phyloP scores from a whole-genome alignment of 129 eudicot species.

The Saposhnikovia divaricata region DNA sequence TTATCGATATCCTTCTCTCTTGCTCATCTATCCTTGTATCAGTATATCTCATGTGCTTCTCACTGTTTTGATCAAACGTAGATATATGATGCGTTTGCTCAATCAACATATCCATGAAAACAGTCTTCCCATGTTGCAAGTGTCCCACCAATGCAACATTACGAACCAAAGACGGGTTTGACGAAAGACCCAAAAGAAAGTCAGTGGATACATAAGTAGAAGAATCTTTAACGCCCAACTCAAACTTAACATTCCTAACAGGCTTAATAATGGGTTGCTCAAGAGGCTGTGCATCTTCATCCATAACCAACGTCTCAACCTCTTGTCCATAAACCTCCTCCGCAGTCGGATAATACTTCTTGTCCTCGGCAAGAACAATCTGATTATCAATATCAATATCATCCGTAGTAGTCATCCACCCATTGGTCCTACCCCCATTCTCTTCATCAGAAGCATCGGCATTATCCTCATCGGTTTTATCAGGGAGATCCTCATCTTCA shows the following conservation, averaged over 20 bases:
- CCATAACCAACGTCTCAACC: constrained; percentile 94
- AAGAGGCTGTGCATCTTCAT: constrained; percentile 90
- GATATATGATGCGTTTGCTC: constrained; percentile 88
- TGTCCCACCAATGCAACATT: constrained; percentile 97
- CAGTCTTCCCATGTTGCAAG: constrained; percentile 81
- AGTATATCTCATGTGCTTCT: constrained; percentile 96
- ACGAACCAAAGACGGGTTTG: constrained; percentile 77
- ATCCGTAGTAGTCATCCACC: constrained; percentile 59
- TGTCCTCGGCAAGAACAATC: constrained; percentile 88
- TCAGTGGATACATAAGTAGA: constrained; percentile 86
- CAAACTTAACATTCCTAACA: constrained; percentile 76
- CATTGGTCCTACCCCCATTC: constrained; percentile 54
- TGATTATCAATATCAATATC: constrained; percentile 87
- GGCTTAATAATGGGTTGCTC: constrained; percentile 85
- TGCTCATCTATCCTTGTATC: constrained; percentile 97
- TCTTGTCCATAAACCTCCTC: constrained; percentile 99
- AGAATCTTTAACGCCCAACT: constrained; percentile 81
- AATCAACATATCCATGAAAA: constrained; percentile 95
- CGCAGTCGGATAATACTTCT: constrained; percentile 94
- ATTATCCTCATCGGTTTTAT: constrained; percentile 34
- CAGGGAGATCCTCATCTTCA: constrained; percentile 59
- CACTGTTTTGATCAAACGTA: constrained; percentile 83
- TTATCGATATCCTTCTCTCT: constrained; percentile 89
- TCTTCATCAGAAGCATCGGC: constrained; percentile 62
- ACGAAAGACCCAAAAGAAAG: constrained; percentile 71